phyloP scores from a whole-genome alignment of 2,329 filamentous ascomycete genomes.

The Fusarium sp. region DNA sequence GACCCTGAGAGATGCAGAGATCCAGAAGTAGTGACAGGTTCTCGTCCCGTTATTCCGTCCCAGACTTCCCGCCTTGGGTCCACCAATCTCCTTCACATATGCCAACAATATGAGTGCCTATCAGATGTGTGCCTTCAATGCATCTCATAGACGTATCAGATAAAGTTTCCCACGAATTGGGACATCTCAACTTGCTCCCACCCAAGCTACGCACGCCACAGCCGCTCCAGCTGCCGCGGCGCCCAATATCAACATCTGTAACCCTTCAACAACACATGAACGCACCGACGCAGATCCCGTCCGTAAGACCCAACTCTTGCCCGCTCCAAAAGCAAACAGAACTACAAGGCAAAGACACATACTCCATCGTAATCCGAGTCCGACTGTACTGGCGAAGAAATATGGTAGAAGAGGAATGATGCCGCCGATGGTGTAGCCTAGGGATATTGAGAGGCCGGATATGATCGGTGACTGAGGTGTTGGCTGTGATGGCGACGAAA shows the following conservation, averaged over 20 bases:
- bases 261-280: constrained; percentile 45
- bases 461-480: constrained; percentile 51
- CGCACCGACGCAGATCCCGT: constrained; percentile 13
- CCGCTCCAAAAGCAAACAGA: constrained; percentile 67
- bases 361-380: constrained; percentile 61
- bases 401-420: constrained; percentile 72
- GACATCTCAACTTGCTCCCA: constrained; percentile 28
- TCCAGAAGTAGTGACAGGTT: no score
- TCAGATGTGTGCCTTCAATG: no score
- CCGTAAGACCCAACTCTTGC: constrained; percentile 59
- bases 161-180: no score
- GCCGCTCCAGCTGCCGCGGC: constrained; percentile 48
- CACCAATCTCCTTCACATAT: no score
- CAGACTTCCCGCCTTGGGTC: no score
- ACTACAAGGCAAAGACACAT: constrained; percentile 64
- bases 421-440: constrained; percentile 72
- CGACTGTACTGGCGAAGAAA: constrained; percentile 60
- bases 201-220: constrained; percentile 45
- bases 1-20: no score
- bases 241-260: constrained; percentile 51
- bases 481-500: not conserved
- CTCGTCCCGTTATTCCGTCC: no score
- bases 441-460: constrained; percentile 68
- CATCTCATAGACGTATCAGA: no score
- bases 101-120: no score